Base-by-base conservation (phyloP, 176 grass and related monocot genomes). In the Carex littledalei region DNA sequence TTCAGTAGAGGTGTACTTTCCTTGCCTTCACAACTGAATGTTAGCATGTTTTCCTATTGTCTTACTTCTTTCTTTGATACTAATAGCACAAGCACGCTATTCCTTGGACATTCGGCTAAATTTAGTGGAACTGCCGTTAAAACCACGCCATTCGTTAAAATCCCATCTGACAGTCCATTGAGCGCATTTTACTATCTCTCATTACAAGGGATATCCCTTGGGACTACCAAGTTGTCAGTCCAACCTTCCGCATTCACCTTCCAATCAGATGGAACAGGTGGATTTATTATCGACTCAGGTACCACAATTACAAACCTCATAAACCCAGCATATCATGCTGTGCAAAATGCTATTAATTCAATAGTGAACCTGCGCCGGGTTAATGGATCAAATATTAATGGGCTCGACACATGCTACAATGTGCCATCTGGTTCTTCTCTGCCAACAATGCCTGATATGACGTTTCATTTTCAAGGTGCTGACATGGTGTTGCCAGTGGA, bases 21-120 rank as follows among this genome's bases (percentile, higher is more conserved):
- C 14, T 89, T 95, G 73, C 88, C 92, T 9, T 92, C 93, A 2
- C 93, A 95, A 81, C 87, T 92, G 64, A 91, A 81, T 55, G 84
- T 87, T 43, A 74, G 84, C 66, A 87, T 85, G 83, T 95, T 95
- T 35, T 95, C 93, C 41, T 95, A 92, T 86, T 95, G 90, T 84
- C 79, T 95, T 35, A 89, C 86, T 50, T 86, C 91, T 4, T 91
- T 92, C 67, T 35, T 87, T 26, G 85, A 90, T 79, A 29, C 85
- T 3, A 86, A 89, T 65, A 87, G 54, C 71, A 93, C 79, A 5
- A 95, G 91, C 87, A 87, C 76, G 34, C 82, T 93, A 72, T 77
- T 87, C 54, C 41, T 95, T 54, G 89, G 91, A 0, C 71, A 87
- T n/a, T 59, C 49, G 5, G 82, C 94, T 1, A 82, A 3, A 74